Percentiles rank a stretch among this genome's conserved stretches.
These are phyloP conservation scores for Entonaema liquescens DNA, from an alignment of 495 filamentous ascomycete genomes.

Conservation along the genomic window DNA sequence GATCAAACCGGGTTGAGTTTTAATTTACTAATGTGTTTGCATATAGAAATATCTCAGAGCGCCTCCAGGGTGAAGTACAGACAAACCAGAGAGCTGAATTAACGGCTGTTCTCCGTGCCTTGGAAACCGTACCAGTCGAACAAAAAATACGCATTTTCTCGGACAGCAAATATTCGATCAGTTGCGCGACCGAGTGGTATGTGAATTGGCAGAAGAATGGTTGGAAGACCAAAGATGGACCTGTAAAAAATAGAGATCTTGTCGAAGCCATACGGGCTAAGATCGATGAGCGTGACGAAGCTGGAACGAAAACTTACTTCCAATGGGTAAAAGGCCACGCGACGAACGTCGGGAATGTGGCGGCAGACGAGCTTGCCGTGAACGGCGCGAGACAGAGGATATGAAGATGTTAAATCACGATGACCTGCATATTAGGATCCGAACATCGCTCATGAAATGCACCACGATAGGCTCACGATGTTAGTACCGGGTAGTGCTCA, in stretches of 20 bases:
- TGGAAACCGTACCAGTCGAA: constrained; percentile 71
- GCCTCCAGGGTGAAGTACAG: constrained; percentile 74
- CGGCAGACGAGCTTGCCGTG: constrained; percentile 83
- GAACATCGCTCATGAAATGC: constrained; percentile 4
- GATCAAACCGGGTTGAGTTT: background rate
- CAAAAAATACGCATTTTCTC: constrained; percentile 68
- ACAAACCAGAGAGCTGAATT: constrained; percentile 97
- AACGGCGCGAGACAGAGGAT: constrained; percentile 49
- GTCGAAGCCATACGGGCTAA: constrained; percentile 74
- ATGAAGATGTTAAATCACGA: constrained; percentile 5
- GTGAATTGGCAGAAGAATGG: constrained; percentile 77
- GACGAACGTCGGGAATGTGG: constrained; percentile 73
- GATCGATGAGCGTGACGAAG: constrained; percentile 72
- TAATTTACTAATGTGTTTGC: constrained; percentile 31
- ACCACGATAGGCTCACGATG: constrained; percentile 25
- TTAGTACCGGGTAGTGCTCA: constrained; percentile 10
- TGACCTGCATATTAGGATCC: constrained; percentile 4
- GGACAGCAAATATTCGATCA: constrained; percentile 88
- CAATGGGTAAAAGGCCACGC: constrained; percentile 89
- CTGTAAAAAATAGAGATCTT: constrained; percentile 87
- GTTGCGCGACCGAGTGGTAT: constrained; percentile 90
- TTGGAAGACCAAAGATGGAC: constrained; percentile 77
- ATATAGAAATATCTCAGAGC: constrained; percentile 86
- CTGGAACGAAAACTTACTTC: constrained; percentile 72
- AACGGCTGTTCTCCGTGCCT: constrained; percentile 82